Evolutionary conservation across 2,329 filamentous ascomycete species (phyloP), one percentile per base, ranked within the genome.

Genomic region (Apiospora saccharicola): DNA sequence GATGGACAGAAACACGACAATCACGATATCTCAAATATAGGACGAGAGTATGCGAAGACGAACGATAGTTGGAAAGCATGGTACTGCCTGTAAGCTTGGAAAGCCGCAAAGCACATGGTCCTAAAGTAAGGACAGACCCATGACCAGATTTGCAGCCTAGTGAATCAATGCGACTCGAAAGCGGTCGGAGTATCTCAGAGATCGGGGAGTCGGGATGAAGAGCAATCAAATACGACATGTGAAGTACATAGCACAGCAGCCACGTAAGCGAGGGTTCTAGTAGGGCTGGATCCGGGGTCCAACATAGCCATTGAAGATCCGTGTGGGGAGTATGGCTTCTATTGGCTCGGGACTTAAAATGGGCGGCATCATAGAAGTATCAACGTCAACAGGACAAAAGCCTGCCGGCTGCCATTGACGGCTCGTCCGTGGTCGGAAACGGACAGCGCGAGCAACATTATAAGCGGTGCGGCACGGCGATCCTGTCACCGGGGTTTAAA

Each of bases 291-390:
- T 64, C 13, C 57, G 34, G 34, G 57, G 57, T 64, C 57, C 34
- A 41, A 64, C 34, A 64, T 41, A 64, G 41, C 57, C 57, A 64
- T 64, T 22, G 57, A 41, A 41, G 34, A 64, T 41, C 34, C 3
- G n/a, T 30, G 57, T 64, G 57, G 57, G 57, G 57, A 64, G 57
- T 41, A 64, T 64, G 57, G 57, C 57, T 64, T 64, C 57, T 41
- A 64, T 64, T 64, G 57, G 57, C 57, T 64, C 57, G 57, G 57
- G 57, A 37, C 34, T n/a, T 64, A 41, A 37, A 64, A 64, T 64
- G 57, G 57, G 34, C 57, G n/a, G 57, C 57, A 41, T 64, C 57
- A 41, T 64, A 64, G 57, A 64, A 41, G n/a, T 41, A 19, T 37
- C 30, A 41, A 64, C 34, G 41, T 64, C 34, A 41, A 64, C 57